Percentiles rank a stretch among this genome's conserved stretches.
Conservation (phyloP, 1,139 yeast species). For the Candida sojae region DNA sequence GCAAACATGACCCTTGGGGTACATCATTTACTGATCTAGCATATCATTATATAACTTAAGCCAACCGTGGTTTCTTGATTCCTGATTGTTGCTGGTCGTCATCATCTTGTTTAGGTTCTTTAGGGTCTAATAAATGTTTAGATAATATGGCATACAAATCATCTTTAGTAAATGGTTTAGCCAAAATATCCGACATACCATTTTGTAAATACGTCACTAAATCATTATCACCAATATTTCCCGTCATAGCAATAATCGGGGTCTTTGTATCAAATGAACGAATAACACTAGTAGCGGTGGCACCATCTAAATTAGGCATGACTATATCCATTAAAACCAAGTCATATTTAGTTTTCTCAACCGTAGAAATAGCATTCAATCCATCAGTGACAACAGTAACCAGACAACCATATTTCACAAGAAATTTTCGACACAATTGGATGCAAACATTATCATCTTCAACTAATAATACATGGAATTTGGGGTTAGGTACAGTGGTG, state of each 20-base stretch:
- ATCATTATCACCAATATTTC: constrained; percentile 80
- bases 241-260: constrained; percentile 94
- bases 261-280: constrained; percentile 80
- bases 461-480: constrained; percentile 74
- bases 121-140: constrained; percentile 51
- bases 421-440: constrained; percentile 72
- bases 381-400: constrained; percentile 95
- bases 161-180: constrained; percentile 88
- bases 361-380: constrained; percentile 77
- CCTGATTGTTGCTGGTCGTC: neutral
- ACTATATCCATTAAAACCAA: constrained; percentile 90
- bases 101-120: constrained; percentile 17
- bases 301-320: constrained; percentile 94
- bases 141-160: constrained; percentile 75
- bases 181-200: constrained; percentile 90
- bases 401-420: constrained; percentile 86
- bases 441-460: constrained; percentile 89
- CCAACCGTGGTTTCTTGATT: constrained; percentile 14
- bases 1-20: constrained; percentile 44
- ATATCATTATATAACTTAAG: constrained; percentile 28
- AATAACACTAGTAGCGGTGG: constrained; percentile 85
- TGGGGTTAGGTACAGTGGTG: constrained; percentile 40
- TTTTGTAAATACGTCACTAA: constrained; percentile 78
- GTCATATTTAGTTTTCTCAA: constrained; percentile 76
- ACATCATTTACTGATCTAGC: constrained; percentile 58